Base-by-base conservation (phyloP, 495 filamentous ascomycete species). In the Coniosporium apollinis region DNA sequence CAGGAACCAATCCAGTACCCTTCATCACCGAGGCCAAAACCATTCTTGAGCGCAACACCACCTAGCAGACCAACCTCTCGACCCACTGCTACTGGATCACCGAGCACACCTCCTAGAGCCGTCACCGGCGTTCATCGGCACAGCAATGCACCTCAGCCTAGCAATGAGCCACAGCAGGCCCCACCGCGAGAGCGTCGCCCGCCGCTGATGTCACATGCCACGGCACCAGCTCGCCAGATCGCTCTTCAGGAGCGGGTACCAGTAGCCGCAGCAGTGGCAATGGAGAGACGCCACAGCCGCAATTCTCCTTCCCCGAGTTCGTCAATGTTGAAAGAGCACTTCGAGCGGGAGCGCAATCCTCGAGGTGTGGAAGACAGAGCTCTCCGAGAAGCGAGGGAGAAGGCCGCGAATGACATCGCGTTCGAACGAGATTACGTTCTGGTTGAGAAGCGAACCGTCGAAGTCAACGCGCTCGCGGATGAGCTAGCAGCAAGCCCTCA, bases 391-490 rank as follows among this genome's bases (percentile, higher is more conserved):
- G 78, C 75, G 22, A 65, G 69, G 20, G 82, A 87, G 44, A 70
- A 67, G 38, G 80, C 80, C 15, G 84, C 79, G 8, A 82, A 93
- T 45, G 86, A 91, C 37, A 72, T 89, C 4, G 82, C 80, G 1
- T 81, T 91, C 50, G 84, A 91, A 49, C 66, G 85, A 43, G 89
- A 94, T 45, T 97, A 94, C 44, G 87, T 97, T 22, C 58, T 97
- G 13, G 82, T 97, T 14, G 91, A 97, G 56, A 96, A 94, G 61
- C 76, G 76, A 34, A 76, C 78, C 5, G 85, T 96, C 3, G 83
- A 94, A 54, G 87, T 96, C 19, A 94, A 97, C 58, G 87, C 89
- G 3, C 82, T 97, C 50, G 89, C 89, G 6, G 89, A 97, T 51
- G 85, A 96, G 54, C 60, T 97, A 43, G 83, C 82, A 13, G 73